Conservation (phyloP, 2,329 filamentous ascomycete genomes). For the Colletotrichum sp. region DNA sequence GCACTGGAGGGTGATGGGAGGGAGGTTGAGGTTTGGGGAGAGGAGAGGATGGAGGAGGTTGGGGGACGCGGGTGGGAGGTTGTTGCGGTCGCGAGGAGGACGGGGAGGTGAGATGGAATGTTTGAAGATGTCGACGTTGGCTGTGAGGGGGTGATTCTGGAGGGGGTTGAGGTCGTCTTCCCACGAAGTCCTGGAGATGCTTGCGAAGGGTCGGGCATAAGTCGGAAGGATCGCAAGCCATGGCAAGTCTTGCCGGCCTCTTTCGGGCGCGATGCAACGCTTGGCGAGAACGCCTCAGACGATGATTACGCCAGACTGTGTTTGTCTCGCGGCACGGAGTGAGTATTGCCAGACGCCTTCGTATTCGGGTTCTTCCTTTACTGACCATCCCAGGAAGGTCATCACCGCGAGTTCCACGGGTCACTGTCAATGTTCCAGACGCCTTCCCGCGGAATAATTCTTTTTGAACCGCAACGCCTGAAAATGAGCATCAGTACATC, state of each 20-base stretch:
- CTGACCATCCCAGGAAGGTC: background rate
- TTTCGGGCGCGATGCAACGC: background rate
- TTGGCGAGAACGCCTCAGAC: background rate
- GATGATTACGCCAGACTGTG: background rate
- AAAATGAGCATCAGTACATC: fast-evolving
- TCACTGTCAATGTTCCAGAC: no score
- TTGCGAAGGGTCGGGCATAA: background rate
- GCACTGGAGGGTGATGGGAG: background rate
- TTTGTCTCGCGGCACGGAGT: background rate
- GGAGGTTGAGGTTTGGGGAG: background rate
- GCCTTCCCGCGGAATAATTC: no score
- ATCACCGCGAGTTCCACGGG: background rate
- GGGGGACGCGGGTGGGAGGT: slow-evolving; percentile 7
- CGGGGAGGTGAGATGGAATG: background rate
- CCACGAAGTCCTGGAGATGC: background rate
- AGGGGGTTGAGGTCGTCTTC: no score
- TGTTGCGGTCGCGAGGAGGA: background rate
- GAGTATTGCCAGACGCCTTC: background rate
- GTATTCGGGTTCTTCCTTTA: background rate
- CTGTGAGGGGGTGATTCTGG: no score
- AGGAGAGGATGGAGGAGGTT: slow-evolving; percentile 4
- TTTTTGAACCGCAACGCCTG: background rate
- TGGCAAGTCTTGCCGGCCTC: background rate
- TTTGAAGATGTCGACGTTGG: no score
- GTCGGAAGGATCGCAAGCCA: background rate